A percentile compares a stretch with the other conserved stretches of the same genome.
Evolutionary conservation across 441 rosid species (phyloP).

Genomic region (Hura crepitans): DNA sequence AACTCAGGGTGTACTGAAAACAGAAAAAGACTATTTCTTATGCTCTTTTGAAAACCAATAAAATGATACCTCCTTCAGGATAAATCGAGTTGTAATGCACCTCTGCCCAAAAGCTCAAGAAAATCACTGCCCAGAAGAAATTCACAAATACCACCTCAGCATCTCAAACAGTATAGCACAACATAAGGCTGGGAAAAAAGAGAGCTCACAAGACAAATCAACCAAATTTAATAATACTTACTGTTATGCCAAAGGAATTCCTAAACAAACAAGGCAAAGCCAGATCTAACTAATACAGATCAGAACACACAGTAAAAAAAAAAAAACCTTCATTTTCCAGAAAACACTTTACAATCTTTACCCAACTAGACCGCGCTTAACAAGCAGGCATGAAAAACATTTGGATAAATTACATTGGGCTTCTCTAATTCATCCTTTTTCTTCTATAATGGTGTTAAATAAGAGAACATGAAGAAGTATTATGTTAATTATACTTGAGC

Average conservation of each 20-base stretch:
- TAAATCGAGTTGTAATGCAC: conserved; percentile 95
- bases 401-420: too few species aligned
- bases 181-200: background rate
- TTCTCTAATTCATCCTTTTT: background rate
- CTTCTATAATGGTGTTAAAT: background rate
- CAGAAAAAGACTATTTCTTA: background rate
- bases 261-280: too few species aligned
- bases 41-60: background rate
- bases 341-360: background rate
- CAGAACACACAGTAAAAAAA: background rate
- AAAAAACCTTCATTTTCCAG: too few species aligned
- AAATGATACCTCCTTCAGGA: conserved; percentile 71
- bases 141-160: background rate
- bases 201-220: background rate
- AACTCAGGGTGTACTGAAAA: too few species aligned
- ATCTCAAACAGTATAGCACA: background rate
- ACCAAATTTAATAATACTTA: background rate
- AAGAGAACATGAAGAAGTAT: background rate
- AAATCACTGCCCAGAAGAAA: conserved; percentile 54
- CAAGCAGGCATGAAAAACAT: too few species aligned
- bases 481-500: background rate
- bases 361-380: too few species aligned
- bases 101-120: conserved; percentile 97
- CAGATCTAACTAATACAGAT: too few species aligned
- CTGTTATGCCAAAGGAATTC: background rate